phyloP scores from a whole-genome alignment of 257 asterid genomes.

The Lithospermum erythrorhizon region DNA sequence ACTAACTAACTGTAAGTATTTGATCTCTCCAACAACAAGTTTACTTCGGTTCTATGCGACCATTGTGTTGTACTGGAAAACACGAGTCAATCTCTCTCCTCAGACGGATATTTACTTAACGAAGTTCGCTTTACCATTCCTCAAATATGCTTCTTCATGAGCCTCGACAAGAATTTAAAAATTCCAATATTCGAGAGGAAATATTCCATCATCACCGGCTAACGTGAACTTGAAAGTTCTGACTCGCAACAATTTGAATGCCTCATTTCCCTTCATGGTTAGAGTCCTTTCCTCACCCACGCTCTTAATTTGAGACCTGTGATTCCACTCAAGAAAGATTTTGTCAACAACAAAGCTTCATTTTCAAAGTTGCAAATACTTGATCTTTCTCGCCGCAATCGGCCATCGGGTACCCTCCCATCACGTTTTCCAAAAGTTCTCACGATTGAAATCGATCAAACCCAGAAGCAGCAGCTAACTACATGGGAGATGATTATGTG shows the following conservation, averaged over 20 bases:
- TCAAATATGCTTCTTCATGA: background rate
- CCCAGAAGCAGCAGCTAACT: no score
- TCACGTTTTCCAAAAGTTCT: conserved; percentile 2
- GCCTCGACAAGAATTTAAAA: no score
- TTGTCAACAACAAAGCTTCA: background rate
- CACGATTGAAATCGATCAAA: conserved; percentile 7
- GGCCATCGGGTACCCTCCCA: background rate
- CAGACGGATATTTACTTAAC: no score
- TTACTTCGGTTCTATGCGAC: no score
- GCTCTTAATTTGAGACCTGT: conserved; percentile 16
- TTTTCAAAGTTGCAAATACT: conserved; percentile 16
- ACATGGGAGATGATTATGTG: no score
- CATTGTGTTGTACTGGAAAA: no score
- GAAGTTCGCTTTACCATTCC: no score
- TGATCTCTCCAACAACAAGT: no score
- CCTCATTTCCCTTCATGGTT: conserved; percentile 24
- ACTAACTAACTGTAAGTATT: no score
- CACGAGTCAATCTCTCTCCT: no score
- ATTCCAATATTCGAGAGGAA: conserved; percentile 13
- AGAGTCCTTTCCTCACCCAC: conserved; percentile 14
- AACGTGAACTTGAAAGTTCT: conserved; percentile 13
- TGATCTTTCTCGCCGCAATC: conserved; percentile 10
- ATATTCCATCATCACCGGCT: conserved; percentile 10
- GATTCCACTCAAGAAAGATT: conserved; percentile 2
- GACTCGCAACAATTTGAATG: conserved; percentile 19